Evolutionary conservation across 2,329 filamentous ascomycete species (phyloP), one percentile per base, ranked within the genome.

Genomic region (Cryphonectria naterciae): DNA sequence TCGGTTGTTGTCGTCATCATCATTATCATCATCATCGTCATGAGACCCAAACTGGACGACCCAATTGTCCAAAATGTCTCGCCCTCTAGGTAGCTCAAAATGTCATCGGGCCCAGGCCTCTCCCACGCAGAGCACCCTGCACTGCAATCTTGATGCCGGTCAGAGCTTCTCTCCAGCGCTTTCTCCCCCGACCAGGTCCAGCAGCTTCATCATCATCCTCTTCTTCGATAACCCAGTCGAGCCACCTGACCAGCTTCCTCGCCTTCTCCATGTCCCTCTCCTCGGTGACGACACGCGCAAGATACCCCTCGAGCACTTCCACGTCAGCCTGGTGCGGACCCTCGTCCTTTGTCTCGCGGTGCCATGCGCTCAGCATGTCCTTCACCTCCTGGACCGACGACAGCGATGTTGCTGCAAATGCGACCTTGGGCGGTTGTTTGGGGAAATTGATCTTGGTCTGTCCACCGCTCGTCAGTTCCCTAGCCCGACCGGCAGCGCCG

Each of bases 201-300:
- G 28, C 65, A 41, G 28, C 17, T 5, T 76, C 78, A 32, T 76
- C 78, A 32, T 76, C 77, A 43, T 83, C 83, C 61, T 86, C 85
- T 62, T 87, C 85, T 8, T 90, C 83, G 28, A 90, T 74, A n/a
- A 71, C 52, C 76, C 87, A 84, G 58, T 83, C 83, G 65, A 91
- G 93, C 66, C 87, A 98, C 7, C 89, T 93, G 0, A 97, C 92
- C 0, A 95, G 92, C 15, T 96, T 96, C 80, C 97, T 94, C 77
- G 93, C 95, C 73, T 95, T 92, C 74, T 93, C 96, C 77, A 98
- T 85, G 78, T 98, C 91, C 70, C 87, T 85, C 80, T 98, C 96
- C 70, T 95, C 91, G 1, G 82, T 72, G 0, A 97, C 86, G 0
- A 98, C 93, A 37, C 86, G 87, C 6, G 79, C 83, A 41, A 98